Evolutionary conservation across 371 early-diverging fungal genomes (phyloP), one percentile per base, ranked within the genome.

Genomic region (Enterocytospora artemiae): DNA sequence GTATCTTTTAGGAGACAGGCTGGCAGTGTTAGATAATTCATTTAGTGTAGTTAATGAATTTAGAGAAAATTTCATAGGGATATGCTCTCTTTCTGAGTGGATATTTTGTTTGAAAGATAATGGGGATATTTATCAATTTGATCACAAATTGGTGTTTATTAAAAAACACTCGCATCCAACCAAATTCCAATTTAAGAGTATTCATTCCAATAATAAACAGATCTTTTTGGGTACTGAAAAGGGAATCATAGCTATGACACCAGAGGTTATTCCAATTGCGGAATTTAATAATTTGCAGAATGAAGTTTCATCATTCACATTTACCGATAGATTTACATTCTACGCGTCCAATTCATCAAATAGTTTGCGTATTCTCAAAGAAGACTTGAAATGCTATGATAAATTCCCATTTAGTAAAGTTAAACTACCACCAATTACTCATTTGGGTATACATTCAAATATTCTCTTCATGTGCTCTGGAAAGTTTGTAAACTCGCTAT

Each of bases 351-450:
- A n/a, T 9, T 22, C 33, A 14, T 25, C 37, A n/a, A 50, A 54
- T 20, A 36, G 28, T 1, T 53, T 69, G 43, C 45, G 64, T 32
- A 69, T 69, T 31, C 9, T 65, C 22, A 61, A 62, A 34, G 39
- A 32, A 0, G 49, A 45, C 16, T 24, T 63, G 36, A 50, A 14
- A 20, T 33, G 28, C 28, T 67, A 50, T 53, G 62, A 62, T 28
- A 61, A 45, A 41, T 67, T 67, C 22, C 67, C 67, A 20, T 67
- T 63, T 41, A 50, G 49, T 16, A 51, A 62, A 25, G 49, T 67
- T 25, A 39, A 34, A 16, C 48, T 67, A 18, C 16, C 39, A 39
- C 36, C 50, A 9, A 60, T 67, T 4, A 31, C 34, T 24, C n/a
- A 31, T n/a, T 16, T 67, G 22, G 43, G 18, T 1, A 37, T 61